These are phyloP conservation scores for Alternaria solani DNA, from an alignment of 2,329 filamentous ascomycete genomes.

Conservation along the genomic window DNA sequence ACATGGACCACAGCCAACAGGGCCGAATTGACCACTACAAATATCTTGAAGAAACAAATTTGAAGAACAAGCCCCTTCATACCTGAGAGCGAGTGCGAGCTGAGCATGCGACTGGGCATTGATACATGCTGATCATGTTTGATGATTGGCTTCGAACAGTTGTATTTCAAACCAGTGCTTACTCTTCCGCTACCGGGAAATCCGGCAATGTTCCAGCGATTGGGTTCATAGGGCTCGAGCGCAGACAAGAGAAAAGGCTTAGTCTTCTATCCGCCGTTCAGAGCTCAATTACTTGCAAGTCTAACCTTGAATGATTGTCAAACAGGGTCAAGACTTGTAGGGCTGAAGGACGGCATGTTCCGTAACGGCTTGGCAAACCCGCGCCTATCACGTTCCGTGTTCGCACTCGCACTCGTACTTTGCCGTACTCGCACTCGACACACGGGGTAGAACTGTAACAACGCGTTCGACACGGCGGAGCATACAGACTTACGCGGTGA, in stretches of 20 bases:
- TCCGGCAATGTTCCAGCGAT: background rate
- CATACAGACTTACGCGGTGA: background rate
- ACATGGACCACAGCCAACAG: slow-evolving; percentile 12
- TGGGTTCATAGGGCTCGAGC: background rate
- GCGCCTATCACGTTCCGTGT: background rate
- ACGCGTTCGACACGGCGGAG: slow-evolving; percentile 1
- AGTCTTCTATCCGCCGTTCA: background rate
- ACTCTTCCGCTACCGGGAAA: background rate
- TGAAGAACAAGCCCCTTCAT: background rate
- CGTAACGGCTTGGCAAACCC: background rate
- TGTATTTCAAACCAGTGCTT: background rate
- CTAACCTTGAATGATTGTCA: background rate
- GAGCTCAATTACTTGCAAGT: background rate
- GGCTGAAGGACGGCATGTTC: background rate
- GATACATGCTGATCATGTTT: background rate
- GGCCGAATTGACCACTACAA: slow-evolving; percentile 8
- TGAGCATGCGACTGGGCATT: background rate
- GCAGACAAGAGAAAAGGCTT: background rate
- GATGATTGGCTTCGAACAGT: background rate
- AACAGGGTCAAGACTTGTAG: background rate
- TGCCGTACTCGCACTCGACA: background rate
- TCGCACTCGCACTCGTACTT: slow-evolving; percentile 1
- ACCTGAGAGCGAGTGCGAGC: slow-evolving; percentile 1
- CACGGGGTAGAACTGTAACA: background rate
- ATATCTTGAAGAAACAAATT: background rate